Evolutionary conservation across 2,329 filamentous ascomycete genomes (phyloP).

Genomic region (Exserohilum rostratum): DNA sequence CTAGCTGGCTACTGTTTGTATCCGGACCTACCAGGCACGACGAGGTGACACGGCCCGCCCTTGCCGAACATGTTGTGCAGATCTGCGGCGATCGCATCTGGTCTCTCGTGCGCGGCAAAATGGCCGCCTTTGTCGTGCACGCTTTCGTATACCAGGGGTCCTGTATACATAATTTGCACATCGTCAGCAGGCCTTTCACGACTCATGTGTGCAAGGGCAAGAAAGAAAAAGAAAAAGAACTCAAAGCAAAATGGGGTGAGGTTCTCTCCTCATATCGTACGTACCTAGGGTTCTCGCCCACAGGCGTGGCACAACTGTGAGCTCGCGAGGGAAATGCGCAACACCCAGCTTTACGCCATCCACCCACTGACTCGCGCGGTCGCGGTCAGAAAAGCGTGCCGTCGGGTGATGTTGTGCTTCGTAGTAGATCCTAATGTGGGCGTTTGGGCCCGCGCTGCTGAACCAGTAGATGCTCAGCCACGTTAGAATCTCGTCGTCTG

Average conservation of each 20-base stretch:
- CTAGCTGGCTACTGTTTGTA: constrained; percentile 10
- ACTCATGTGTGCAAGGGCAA: neutral
- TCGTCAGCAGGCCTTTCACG: neutral
- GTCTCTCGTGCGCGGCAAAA: constrained; percentile 66
- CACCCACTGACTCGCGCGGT: constrained; percentile 52
- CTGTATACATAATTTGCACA: constrained; percentile 17
- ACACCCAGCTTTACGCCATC: constrained; percentile 58
- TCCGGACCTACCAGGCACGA: constrained; percentile 42
- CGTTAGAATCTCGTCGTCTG: constrained; percentile 75
- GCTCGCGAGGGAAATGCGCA: constrained; percentile 64
- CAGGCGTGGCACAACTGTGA: constrained; percentile 59
- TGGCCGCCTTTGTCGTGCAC: constrained; percentile 62
- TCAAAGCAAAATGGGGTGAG: neutral
- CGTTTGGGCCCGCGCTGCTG: constrained; percentile 70
- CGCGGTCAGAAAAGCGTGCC: constrained; percentile 33
- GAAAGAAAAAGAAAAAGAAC: neutral
- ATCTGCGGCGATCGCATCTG: constrained; percentile 60
- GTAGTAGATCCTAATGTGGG: constrained; percentile 74
- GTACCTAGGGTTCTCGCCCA: constrained; percentile 65
- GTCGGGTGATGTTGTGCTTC: constrained; percentile 59
- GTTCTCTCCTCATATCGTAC: constrained; percentile 3
- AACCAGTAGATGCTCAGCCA: constrained; percentile 79
- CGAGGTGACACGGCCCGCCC: constrained; percentile 43
- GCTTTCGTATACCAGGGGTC: constrained; percentile 62
- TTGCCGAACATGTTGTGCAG: constrained; percentile 65